phyloP scores from a whole-genome alignment of 2,329 filamentous ascomycete genomes.

The Aspergillus versicolor region DNA sequence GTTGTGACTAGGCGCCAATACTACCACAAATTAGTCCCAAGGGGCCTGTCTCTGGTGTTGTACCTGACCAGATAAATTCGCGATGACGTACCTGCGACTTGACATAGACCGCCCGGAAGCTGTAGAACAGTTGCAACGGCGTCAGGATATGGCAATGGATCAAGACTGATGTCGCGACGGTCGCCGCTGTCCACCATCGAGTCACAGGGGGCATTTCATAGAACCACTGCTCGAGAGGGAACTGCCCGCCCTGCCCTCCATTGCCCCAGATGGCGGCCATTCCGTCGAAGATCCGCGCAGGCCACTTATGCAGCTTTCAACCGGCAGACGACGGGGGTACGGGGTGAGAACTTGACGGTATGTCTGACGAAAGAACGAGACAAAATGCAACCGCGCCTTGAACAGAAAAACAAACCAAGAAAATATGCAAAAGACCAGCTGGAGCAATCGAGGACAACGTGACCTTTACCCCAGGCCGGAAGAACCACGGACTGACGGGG shows the following conservation, averaged over 20 bases:
- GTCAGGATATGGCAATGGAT: conserved; percentile 92
- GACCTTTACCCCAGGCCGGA: not conserved
- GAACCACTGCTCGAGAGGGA: conserved; percentile 96
- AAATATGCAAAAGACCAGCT: not conserved
- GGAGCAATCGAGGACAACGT: not conserved
- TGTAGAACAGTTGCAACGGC: conserved; percentile 96
- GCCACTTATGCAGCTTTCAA: not conserved
- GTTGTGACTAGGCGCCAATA: conserved; percentile 97
- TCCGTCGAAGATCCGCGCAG: conserved; percentile 13
- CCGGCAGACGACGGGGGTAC: not conserved
- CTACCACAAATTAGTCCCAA: conserved; percentile 47
- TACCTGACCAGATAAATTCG: not conserved
- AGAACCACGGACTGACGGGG: not conserved
- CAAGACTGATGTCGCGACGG: conserved; percentile 79
- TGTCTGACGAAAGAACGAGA: not conserved
- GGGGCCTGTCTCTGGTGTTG: not conserved
- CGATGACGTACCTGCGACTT: conserved; percentile 76
- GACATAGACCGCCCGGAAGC: conserved; percentile 83
- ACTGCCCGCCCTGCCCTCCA: conserved; percentile 51
- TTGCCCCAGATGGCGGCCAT: conserved; percentile 49
- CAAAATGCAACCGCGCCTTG: not conserved
- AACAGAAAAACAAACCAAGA: not conserved
- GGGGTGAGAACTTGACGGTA: not conserved
- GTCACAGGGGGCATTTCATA: conserved; percentile 98
- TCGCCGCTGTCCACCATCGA: conserved; percentile 93